phyloP scores from a whole-genome alignment of 2,329 filamentous ascomycete genomes.

The Dothiorella sarmentorum region DNA sequence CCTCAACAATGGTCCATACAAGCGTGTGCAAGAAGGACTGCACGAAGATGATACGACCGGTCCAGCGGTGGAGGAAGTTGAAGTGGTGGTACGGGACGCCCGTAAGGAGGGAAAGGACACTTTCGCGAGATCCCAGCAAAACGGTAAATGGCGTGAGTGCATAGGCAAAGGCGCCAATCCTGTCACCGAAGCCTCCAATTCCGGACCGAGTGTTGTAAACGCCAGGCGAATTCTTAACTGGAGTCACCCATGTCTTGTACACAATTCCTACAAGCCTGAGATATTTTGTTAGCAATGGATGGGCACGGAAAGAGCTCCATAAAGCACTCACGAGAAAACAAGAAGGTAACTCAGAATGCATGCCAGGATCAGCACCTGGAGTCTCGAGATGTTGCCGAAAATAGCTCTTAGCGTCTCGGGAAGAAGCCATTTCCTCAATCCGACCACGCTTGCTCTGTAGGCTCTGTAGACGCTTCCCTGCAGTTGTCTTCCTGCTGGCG shows the following conservation, averaged over 20 bases:
- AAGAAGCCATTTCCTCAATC: constrained; percentile 54
- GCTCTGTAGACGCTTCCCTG: constrained; percentile 27
- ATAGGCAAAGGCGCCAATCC: constrained; percentile 68
- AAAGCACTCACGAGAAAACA: constrained; percentile 54
- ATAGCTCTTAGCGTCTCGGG: constrained; percentile 56
- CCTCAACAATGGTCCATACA: constrained; percentile 66
- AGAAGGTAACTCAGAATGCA: constrained; percentile 60
- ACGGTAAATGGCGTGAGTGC: constrained; percentile 70
- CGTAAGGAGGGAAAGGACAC: constrained; percentile 64
- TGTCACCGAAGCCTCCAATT: constrained; percentile 66
- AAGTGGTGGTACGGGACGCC: constrained; percentile 74
- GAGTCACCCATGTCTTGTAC: constrained; percentile 68
- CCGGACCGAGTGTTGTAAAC: constrained; percentile 62
- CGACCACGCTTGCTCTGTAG: constrained; percentile 39
- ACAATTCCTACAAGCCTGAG: constrained; percentile 60
- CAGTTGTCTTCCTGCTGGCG: constrained; percentile 21
- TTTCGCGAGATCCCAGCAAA: constrained; percentile 65
- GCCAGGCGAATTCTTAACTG: constrained; percentile 54
- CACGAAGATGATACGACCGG: constrained; percentile 67
- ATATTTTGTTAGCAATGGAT: no score
- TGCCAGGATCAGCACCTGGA: constrained; percentile 62
- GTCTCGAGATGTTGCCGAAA: constrained; percentile 65
- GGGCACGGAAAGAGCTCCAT: background rate
- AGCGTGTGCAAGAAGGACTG: constrained; percentile 69
- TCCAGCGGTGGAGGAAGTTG: constrained; percentile 74